These are phyloP conservation scores for Scutellaria baicalensis DNA, from an alignment of 257 asterid species.

Conservation along the genomic window DNA sequence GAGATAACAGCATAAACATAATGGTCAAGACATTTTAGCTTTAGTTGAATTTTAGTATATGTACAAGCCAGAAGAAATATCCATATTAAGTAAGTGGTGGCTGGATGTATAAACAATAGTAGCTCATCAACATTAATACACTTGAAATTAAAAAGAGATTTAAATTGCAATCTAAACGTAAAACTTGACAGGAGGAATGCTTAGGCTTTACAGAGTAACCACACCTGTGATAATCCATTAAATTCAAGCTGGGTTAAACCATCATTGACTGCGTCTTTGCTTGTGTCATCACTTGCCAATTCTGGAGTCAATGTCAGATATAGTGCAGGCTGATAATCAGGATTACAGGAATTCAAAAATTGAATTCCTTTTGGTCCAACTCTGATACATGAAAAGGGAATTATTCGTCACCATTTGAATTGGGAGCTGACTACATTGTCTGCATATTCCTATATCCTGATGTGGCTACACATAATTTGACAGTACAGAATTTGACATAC, in stretches of 20 bases:
- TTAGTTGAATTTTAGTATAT: neutral
- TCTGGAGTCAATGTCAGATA: conserved; percentile 55
- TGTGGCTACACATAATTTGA: neutral
- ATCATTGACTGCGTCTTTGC: conserved; percentile 33
- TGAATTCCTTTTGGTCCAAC: conserved; percentile 72
- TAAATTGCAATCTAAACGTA: neutral
- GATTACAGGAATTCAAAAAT: conserved; percentile 74
- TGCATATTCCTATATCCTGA: conserved; percentile 4
- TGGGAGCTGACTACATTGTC: neutral
- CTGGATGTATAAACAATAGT: neutral
- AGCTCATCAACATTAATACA: neutral
- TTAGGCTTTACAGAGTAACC: neutral
- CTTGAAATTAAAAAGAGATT: neutral
- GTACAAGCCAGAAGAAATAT: conserved; percentile 4
- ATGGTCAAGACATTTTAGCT: conserved; percentile 9
- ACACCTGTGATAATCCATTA: conserved; percentile 58
- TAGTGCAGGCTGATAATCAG: conserved; percentile 89
- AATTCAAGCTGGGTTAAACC: conserved; percentile 30
- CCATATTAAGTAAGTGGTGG: conserved; percentile 1
- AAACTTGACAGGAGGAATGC: neutral
- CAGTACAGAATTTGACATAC: neutral
- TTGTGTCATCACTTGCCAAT: conserved; percentile 40
- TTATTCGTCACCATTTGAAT: conserved; percentile 11
- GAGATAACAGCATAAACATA: conserved; percentile 13
- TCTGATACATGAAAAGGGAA: conserved; percentile 40